A percentile compares a stretch with the other conserved stretches of the same genome.
These are phyloP conservation scores for Suillus ampliporus DNA, from an alignment of 768 basidiomycete genomes.

Conservation along the genomic window DNA sequence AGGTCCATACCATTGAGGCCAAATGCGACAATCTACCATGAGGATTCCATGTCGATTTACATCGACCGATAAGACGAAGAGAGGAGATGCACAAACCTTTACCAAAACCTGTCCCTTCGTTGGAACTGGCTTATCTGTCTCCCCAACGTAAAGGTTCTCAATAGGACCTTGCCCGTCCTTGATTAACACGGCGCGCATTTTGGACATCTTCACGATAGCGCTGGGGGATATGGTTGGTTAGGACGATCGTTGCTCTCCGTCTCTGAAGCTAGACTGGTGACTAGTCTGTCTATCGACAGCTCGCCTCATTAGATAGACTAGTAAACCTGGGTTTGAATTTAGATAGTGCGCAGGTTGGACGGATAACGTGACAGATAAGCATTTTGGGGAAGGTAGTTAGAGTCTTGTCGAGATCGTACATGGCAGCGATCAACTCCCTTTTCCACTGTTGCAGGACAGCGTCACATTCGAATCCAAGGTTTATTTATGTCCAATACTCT, in stretches of 20 bases:
- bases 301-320: too few species aligned
- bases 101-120: constrained; percentile 72
- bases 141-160: constrained; percentile 81
- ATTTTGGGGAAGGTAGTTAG: too few species aligned
- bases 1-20: constrained; percentile 93
- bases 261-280: too few species aligned
- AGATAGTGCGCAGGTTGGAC: too few species aligned
- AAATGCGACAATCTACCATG: constrained; percentile 71
- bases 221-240: not conserved
- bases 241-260: not conserved
- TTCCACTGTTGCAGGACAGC: too few species aligned
- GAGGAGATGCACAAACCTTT: constrained; percentile 60
- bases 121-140: constrained; percentile 65
- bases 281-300: not conserved
- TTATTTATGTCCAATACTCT: too few species aligned
- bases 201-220: constrained; percentile 19
- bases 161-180: constrained; percentile 76
- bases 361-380: too few species aligned
- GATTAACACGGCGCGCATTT: constrained; percentile 82
- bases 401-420: too few species aligned
- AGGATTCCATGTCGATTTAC: not conserved
- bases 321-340: too few species aligned
- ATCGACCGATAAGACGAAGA: constrained; percentile 2
- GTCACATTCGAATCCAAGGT: too few species aligned
- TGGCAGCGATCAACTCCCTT: too few species aligned